Conservation (phyloP, 108 stramenopile species). For the Skeletonema potamos region DNA sequence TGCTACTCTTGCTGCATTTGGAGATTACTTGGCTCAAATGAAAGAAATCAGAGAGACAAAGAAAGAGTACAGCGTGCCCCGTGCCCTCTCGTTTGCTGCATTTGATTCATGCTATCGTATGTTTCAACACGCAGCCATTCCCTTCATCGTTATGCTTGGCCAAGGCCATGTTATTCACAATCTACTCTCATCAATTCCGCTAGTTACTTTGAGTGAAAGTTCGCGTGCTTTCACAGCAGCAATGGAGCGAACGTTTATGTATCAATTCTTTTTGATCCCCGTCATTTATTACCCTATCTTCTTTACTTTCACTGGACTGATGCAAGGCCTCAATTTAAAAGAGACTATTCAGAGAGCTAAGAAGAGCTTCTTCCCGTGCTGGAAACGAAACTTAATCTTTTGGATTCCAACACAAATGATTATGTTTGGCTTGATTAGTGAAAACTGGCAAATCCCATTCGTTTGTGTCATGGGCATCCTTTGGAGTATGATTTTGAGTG, state of each 20-base stretch:
- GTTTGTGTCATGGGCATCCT: constrained; percentile 32
- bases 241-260: constrained; percentile 55
- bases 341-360: constrained; percentile 46
- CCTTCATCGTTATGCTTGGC: constrained; percentile 28
- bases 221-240: constrained; percentile 24
- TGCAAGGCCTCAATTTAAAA: constrained; percentile 47
- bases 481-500: constrained; percentile 43
- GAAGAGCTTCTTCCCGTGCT: constrained; percentile 49
- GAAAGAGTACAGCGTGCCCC: constrained; percentile 37
- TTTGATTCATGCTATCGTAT: constrained; percentile 58
- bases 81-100: constrained; percentile 50
- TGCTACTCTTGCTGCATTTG: constrained; percentile 31
- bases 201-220: constrained; percentile 4
- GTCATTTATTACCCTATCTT: constrained; percentile 63
- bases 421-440: constrained; percentile 55
- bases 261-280: constrained; percentile 53
- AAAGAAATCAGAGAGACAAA: not conserved
- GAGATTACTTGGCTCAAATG: constrained; percentile 54
- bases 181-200: constrained; percentile 6
- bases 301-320: constrained; percentile 52
- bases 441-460: constrained; percentile 48
- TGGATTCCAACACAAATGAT: constrained; percentile 71
- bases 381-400: constrained; percentile 56
- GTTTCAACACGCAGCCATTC: constrained; percentile 46
- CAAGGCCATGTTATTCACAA: constrained; percentile 39